phyloP scores from a whole-genome alignment of 2,329 filamentous ascomycete species.

The Sporothrix humicola region DNA sequence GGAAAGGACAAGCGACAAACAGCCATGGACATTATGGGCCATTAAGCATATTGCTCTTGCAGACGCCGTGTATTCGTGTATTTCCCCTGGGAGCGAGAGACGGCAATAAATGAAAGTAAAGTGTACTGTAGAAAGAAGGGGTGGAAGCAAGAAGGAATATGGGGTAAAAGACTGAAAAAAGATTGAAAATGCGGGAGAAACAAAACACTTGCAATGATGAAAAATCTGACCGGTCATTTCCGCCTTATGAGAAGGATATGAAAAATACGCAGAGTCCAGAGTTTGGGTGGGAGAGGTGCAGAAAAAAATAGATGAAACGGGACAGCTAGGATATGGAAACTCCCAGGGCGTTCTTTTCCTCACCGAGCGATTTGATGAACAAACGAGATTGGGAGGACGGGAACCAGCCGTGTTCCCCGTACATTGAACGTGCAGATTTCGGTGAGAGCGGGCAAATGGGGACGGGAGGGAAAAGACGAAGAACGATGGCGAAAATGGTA shows the following conservation, averaged over 20 bases:
- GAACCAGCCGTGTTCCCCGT: slow-evolving; percentile 17
- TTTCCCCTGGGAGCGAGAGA: background rate
- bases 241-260: slow-evolving; percentile 9
- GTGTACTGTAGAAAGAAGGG: background rate
- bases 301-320: slow-evolving; percentile 24
- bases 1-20: background rate
- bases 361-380: background rate
- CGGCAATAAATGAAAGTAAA: background rate
- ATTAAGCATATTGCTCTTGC: background rate
- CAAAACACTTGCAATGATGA: background rate
- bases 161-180: background rate
- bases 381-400: background rate
- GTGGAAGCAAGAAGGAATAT: background rate
- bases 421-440: slow-evolving; percentile 14
- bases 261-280: background rate
- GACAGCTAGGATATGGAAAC: background rate
- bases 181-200: slow-evolving; percentile 5
- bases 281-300: too few relatives aligned
- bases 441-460: slow-evolving; percentile 15
- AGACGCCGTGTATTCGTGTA: slow-evolving; percentile 5
- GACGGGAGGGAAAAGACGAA: background rate
- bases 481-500: background rate
- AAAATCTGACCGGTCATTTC: slow-evolving; percentile 20
- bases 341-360: background rate
- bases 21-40: background rate